These are phyloP conservation scores for Xylaria digitata DNA, from an alignment of 2,329 filamentous ascomycete species.

Conservation along the genomic window DNA sequence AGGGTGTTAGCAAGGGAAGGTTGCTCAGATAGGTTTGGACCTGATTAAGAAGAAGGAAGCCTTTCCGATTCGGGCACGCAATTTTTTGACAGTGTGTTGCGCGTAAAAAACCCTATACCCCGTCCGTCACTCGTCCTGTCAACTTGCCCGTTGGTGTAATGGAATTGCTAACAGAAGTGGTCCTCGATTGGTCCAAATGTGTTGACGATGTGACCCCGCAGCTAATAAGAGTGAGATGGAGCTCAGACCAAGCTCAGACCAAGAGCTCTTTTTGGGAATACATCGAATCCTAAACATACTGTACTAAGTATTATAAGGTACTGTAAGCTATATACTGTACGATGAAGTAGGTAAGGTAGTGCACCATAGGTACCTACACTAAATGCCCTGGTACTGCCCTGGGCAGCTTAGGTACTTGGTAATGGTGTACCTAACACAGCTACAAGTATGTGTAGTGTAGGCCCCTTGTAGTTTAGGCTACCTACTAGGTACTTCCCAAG, in stretches of 20 bases:
- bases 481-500: too few species aligned
- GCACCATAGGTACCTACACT: too few species aligned
- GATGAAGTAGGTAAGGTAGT: too few species aligned
- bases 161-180: background rate
- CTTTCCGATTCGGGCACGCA: slow-evolving; percentile 20
- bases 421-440: too few species aligned
- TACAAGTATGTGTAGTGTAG: too few species aligned
- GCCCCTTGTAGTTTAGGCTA: too few species aligned
- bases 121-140: too few species aligned
- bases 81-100: slow-evolving; percentile 19
- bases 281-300: background rate
- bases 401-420: too few species aligned
- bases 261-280: slow-evolving; percentile 17
- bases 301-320: background rate
- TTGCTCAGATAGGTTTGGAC: slow-evolving; percentile 31
- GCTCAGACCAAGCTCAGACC: slow-evolving; percentile 24
- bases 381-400: too few species aligned
- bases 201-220: slow-evolving; percentile 18
- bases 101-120: background rate
- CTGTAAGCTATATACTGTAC: too few species aligned
- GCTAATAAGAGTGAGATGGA: slow-evolving; percentile 18
- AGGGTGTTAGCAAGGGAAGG: slow-evolving; percentile 1
- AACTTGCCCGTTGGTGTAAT: background rate
- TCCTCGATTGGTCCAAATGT: slow-evolving; percentile 26
- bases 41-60: background rate